Evolutionary conservation across 2,329 filamentous ascomycete species (phyloP).

Genomic region (Clarireedia monteithiana): DNA sequence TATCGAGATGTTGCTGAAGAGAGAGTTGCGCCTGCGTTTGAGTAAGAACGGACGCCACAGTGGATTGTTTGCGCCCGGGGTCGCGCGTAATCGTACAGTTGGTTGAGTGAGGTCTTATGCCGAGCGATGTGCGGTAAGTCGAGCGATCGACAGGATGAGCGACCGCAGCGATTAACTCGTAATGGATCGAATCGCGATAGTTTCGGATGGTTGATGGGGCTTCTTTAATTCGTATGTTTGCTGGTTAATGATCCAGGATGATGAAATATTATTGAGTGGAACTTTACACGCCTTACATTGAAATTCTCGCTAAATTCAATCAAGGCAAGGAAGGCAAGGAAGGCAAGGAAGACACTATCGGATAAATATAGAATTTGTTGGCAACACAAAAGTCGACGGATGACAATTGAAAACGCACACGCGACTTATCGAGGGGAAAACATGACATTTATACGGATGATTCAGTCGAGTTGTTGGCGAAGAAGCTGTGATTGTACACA

Average conservation of each 20-base stretch:
- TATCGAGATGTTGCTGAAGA: slow-evolving; percentile 51
- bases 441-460: too few species aligned
- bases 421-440: too few species aligned
- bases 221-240: slow-evolving; percentile 4
- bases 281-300: slow-evolving; percentile 5
- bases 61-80: slow-evolving; percentile 16
- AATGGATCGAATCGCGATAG: slow-evolving; percentile 9
- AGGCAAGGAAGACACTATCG: background rate
- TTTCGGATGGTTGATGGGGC: background rate
- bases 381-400: too few species aligned
- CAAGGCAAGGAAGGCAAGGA: background rate
- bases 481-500: too few species aligned
- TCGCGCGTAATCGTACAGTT: slow-evolving; percentile 11
- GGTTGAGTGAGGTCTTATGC: background rate
- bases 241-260: slow-evolving; percentile 7
- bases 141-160: background rate
- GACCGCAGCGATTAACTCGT: background rate
- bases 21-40: slow-evolving; percentile 37
- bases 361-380: background rate
- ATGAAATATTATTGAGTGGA: slow-evolving; percentile 10
- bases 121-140: background rate
- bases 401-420: too few species aligned
- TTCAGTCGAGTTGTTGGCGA: too few species aligned
- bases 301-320: slow-evolving; percentile 2
- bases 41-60: slow-evolving; percentile 24